phyloP scores from a whole-genome alignment of 2,329 filamentous ascomycete species.

The Diaporthe aspalathi region DNA sequence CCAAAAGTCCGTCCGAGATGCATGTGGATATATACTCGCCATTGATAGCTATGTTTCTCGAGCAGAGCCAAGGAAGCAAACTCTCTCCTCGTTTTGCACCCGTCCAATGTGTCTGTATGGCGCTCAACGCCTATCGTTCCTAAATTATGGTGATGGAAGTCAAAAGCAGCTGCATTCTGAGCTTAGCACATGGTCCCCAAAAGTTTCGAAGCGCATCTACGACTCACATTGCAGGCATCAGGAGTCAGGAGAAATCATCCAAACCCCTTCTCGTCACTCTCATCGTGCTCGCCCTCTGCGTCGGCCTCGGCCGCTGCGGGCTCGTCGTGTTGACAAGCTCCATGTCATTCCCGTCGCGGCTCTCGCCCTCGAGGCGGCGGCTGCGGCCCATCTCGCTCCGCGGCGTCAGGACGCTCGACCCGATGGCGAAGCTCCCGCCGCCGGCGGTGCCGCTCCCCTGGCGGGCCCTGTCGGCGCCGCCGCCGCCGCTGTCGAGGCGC shows the following conservation, averaged over 20 bases:
- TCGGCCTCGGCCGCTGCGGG: conserved; percentile 16
- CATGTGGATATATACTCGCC: conserved; percentile 1
- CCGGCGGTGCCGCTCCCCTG: neutral
- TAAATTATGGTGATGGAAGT: neutral
- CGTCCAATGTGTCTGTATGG: neutral
- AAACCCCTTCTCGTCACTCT: conserved; percentile 31
- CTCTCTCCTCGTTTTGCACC: neutral
- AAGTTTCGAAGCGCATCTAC: neutral
- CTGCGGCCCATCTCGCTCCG: conserved; percentile 38
- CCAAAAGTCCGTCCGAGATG: neutral
- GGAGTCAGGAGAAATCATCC: conserved; percentile 24
- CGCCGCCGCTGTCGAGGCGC: conserved; percentile 15
- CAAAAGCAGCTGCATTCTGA: neutral
- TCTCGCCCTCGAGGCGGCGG: conserved; percentile 32
- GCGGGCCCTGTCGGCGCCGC: neutral
- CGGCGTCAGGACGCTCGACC: conserved; percentile 24
- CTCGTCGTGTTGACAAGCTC: conserved; percentile 33
- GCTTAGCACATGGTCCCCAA: neutral
- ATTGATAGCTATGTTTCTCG: neutral
- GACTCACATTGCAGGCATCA: neutral
- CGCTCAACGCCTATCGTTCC: neutral
- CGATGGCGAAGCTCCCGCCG: conserved; percentile 34
- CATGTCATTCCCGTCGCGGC: conserved; percentile 25
- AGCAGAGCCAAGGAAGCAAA: neutral
- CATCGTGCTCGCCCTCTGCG: conserved; percentile 32